These are phyloP conservation scores for Pseudogymnoascus sp. DNA, from an alignment of 2,329 filamentous ascomycete species.

Conservation along the genomic window DNA sequence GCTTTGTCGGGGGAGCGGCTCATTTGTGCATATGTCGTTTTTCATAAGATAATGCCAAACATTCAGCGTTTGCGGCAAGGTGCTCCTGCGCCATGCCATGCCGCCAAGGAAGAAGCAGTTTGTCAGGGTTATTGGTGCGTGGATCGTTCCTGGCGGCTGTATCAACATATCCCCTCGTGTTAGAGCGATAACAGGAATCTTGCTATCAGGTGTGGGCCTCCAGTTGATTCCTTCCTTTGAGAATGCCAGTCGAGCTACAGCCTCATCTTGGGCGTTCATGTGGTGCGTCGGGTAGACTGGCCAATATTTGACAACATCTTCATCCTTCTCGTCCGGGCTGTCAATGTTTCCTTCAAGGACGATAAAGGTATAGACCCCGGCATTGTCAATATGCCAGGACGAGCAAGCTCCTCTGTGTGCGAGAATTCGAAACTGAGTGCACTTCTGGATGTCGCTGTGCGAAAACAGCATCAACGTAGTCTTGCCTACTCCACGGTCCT, in stretches of 20 bases:
- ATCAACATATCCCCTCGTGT: conserved; percentile 11
- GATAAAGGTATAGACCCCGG: conserved; percentile 10
- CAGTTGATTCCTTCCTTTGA: conserved; percentile 5
- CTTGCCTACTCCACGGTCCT: conserved; percentile 10
- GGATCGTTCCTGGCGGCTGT: conserved; percentile 11
- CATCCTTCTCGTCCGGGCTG: neutral
- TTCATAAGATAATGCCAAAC: conserved; percentile 10
- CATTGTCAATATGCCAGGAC: conserved; percentile 12
- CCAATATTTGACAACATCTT: conserved; percentile 14
- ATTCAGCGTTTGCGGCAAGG: neutral
- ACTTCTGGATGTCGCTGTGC: conserved; percentile 11
- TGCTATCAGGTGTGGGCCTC: conserved; percentile 6
- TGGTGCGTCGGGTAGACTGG: conserved; percentile 7
- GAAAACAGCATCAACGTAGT: neutral
- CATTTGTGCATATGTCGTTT: conserved; percentile 11
- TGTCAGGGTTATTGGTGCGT: conserved; percentile 12
- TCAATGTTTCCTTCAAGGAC: conserved; percentile 5
- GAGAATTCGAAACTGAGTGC: conserved; percentile 11
- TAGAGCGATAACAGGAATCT: conserved; percentile 10
- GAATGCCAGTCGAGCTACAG: neutral
- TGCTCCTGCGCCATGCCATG: conserved; percentile 8
- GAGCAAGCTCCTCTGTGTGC: conserved; percentile 10
- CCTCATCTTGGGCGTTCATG: neutral
- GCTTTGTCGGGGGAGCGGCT: conserved; percentile 8
- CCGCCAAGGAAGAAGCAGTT: conserved; percentile 11